A percentile compares a stretch with the other conserved stretches of the same genome.
Evolutionary conservation across 805 yeast genomes (phyloP).

Genomic region (Hanseniaspora clermontiae): DNA sequence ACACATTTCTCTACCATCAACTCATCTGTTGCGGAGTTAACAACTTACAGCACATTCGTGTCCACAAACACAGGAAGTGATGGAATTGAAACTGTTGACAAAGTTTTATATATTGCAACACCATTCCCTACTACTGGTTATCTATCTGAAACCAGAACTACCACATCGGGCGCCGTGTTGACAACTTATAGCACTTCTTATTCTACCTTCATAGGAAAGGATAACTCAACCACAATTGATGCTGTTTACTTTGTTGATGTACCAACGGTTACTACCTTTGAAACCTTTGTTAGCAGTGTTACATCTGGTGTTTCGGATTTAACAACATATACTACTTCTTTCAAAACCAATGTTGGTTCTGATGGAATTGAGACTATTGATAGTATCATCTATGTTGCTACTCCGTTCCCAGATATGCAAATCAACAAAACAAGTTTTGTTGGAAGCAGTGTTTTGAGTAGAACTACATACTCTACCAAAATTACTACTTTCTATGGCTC

Average conservation of each 20-base stretch:
- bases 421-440: not conserved
- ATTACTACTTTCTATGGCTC: not conserved
- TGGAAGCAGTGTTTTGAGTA: not conserved
- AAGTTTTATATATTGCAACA: not conserved
- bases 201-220: not conserved
- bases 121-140: not conserved
- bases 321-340: slow-evolving; percentile 13
- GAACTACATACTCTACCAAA: not conserved
- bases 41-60: not conserved
- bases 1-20: not conserved
- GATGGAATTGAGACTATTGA: slow-evolving; percentile 12
- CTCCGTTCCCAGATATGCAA: not conserved
- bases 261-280: not conserved
- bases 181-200: not conserved
- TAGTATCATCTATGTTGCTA: not conserved
- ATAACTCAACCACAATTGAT: not conserved
- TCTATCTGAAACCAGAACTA: not conserved
- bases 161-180: not conserved
- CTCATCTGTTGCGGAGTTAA: not conserved
- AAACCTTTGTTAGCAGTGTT: not conserved
- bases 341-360: slow-evolving; percentile 13
- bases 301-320: not conserved
- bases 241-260: not conserved
- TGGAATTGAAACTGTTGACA: slow-evolving; percentile 12
- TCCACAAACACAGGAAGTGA: not conserved